Base-by-base conservation (phyloP, 306 rosid species). In the Trifolium repens region DNA sequence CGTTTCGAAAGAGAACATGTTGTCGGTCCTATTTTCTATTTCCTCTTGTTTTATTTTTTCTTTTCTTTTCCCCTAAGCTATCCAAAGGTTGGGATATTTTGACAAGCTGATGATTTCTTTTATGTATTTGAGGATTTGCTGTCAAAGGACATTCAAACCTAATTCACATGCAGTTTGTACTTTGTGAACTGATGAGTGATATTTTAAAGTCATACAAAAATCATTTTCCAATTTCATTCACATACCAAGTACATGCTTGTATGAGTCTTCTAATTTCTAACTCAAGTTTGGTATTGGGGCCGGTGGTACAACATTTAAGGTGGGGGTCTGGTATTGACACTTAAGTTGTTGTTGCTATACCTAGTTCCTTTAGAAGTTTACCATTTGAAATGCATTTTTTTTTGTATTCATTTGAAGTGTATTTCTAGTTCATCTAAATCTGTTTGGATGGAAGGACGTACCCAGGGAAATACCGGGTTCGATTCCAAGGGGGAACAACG, bases 131-230 rank as follows among this genome's bases (percentile, higher is more conserved):
- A 30, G 5, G 34, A 30, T 30, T 30, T 30, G 3, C 34, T 30
- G 34, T 30, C 34, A 30, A 30, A 26, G 27, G 47, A 63, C 69
- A 63, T 63, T 37, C 15, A 37, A 4, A 37, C 26, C 49, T 63
- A 63, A 63, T 15, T 35, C 69, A 63, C 69, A 63, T 63, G 69
- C 14, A n/a, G 37, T 15, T 34, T 62, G 46, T 34, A 15, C 22
- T 43, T 32, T 27, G 35, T 57, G 62, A 24, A 22, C 34, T 57
- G 62, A 59, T 59, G 16, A 12, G 16, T 59, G 65, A 30, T 59
- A 9, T 1, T 30, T 59, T 27, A 2, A 59, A 59, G 65, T 12
- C 39, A 52, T 52, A 0, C 26, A 11, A 58, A 26, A 11, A 2
- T 6, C 1, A 24, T 58, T 58, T n/a, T 26, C 64, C 8, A 16